Evolutionary conservation across 2,329 filamentous ascomycete species (phyloP), one percentile per base, ranked within the genome.

Genomic region (Colletotrichum navitas): DNA sequence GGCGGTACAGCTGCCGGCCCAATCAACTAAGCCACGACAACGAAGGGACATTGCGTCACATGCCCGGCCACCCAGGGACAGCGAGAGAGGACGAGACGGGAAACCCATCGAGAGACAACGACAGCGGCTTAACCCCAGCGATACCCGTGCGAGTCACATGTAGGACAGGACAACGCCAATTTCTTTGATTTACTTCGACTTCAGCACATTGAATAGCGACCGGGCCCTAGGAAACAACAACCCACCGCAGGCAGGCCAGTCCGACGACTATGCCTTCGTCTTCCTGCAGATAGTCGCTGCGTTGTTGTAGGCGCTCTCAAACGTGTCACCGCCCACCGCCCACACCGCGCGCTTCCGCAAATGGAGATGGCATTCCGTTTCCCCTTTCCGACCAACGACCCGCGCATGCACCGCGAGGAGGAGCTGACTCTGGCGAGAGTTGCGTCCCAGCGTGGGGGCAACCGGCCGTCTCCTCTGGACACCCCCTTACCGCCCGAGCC

Each of bases 351-450:
- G 43, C 52, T 63, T 51, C 29, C 47, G 47, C 62, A 61, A 34
- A 68, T 68, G 68, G 68, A 60, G 62, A 85, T 85, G 83, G 80
- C 83, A 59, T 81, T 82, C 72, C 78, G 81, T 72, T 79, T 82
- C 67, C 74, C 80, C 34, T 78, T 80, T 66, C 78, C 79, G 36
- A 61, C 59, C 47, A 73, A 66, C 51, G 82, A 84, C 67, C 75
- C 73, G 45, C 79, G 78, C 62, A 74, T 76, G 65, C 79, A 80
- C 60, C 77, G 78, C 68, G 82, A 84, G 63, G 83, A 84, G 61
- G 80, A 84, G 34, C 60, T 80, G 69, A 77, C 80, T n/a, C 73
- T 80, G 60, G 75, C 79, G 34, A 80, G 77, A 72, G 73, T 78
- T 43, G 73, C 76, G 36, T 79, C 80, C 34, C 76, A 80, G 41